phyloP scores from a whole-genome alignment of 345 rosid genomes.

The Euphorbia pulcherrima region DNA sequence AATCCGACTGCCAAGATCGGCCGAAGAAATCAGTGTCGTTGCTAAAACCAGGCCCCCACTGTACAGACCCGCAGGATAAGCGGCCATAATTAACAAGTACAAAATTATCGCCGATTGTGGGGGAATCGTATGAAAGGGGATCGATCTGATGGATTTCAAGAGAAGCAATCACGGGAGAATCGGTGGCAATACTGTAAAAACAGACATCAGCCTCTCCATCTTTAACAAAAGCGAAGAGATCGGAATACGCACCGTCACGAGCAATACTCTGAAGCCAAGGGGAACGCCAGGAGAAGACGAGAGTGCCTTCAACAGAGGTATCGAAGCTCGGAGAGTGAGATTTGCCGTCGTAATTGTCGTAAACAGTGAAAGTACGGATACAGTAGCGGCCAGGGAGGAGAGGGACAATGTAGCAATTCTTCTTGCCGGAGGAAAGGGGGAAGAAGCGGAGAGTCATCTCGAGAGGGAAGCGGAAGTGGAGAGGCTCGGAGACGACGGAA shows the following conservation, averaged over 20 bases:
- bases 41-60: conserved; percentile 94
- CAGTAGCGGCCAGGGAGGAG: conserved; percentile 77
- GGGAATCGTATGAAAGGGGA: conserved; percentile 58
- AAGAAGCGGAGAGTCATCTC: conserved; percentile 82
- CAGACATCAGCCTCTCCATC: conserved; percentile 87
- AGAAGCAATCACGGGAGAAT: conserved; percentile 85
- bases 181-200: conserved; percentile 92
- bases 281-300: conserved; percentile 87
- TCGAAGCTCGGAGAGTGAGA: conserved; percentile 85
- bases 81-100: conserved; percentile 86
- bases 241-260: conserved; percentile 88
- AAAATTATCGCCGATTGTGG: conserved; percentile 37
- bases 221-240: conserved; percentile 66
- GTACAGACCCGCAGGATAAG: conserved; percentile 59
- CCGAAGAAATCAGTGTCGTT: conserved; percentile 75
- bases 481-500: conserved; percentile 81
- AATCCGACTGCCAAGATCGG: conserved; percentile 87
- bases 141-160: conserved; percentile 69
- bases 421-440: conserved; percentile 89
- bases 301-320: conserved; percentile 82
- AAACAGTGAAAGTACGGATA: conserved; percentile 88
- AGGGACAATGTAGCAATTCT: conserved; percentile 87
- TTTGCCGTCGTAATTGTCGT: conserved; percentile 91
- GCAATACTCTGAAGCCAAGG: conserved; percentile 65
- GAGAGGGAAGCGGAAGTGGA: conserved; percentile 54